These are phyloP conservation scores for Acanthamoeba triangularis DNA, from an alignment of 208 protist genomes.

Conservation along the genomic window DNA sequence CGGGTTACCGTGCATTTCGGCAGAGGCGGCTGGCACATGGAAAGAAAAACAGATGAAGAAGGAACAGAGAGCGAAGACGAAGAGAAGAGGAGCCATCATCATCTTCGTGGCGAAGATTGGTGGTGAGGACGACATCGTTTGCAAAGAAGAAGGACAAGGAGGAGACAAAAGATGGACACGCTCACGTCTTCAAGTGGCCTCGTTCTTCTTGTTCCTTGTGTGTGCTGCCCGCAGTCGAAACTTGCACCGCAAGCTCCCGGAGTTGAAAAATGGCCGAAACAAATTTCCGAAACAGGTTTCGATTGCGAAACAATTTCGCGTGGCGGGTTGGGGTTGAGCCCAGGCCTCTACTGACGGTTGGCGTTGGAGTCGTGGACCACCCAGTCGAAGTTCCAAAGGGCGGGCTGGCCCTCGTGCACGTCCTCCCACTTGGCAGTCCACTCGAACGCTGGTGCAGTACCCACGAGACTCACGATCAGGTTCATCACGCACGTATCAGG, in stretches of 20 bases:
- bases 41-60: not conserved
- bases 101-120: not conserved
- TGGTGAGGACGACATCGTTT: not conserved
- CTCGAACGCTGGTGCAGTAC: not conserved
- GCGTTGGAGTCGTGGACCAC: not conserved
- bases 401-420: slow-evolving; percentile 76
- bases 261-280: not conserved
- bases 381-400: slow-evolving; percentile 52
- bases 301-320: too few relatives aligned
- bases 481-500: not conserved
- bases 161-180: not conserved
- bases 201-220: not conserved
- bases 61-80: not conserved
- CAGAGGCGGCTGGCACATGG: not conserved
- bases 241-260: not conserved
- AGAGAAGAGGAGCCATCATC: too few relatives aligned
- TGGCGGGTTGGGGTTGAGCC: too few relatives aligned
- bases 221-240: not conserved
- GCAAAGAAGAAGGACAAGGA: not conserved
- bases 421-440: slow-evolving; percentile 66
- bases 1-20: not conserved
- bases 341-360: too few relatives aligned
- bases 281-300: too few relatives aligned
- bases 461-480: too few relatives aligned
- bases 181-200: not conserved